Conservation (phyloP, 305 asterid species). For the Nicotiana rustica region DNA sequence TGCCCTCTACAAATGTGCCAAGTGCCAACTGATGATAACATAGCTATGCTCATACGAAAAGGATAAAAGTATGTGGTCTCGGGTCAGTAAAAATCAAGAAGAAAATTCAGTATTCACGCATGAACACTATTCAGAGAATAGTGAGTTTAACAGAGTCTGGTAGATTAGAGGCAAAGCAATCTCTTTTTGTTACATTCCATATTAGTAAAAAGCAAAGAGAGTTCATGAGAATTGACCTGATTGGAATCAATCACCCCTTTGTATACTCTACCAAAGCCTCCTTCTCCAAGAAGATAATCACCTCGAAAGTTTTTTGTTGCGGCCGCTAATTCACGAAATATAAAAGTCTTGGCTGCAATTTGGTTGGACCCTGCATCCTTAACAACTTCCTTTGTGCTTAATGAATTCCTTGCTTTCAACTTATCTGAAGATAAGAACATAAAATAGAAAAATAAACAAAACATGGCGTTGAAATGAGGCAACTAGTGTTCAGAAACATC, state of each 20-base stretch:
- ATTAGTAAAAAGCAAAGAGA: slow-evolving; percentile 15
- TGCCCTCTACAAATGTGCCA: neutral
- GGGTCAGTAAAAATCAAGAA: neutral
- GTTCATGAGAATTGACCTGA: slow-evolving; percentile 14
- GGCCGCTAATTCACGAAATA: slow-evolving; percentile 35
- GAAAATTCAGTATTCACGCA: slow-evolving; percentile 7
- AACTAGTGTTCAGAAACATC: slow-evolving; percentile 14
- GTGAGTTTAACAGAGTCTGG: slow-evolving; percentile 9
- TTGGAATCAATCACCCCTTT: slow-evolving; percentile 37
- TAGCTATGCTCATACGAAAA: neutral
- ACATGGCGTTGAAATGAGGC: slow-evolving; percentile 1
- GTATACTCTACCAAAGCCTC: slow-evolving; percentile 46
- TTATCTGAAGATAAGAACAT: slow-evolving; percentile 51
- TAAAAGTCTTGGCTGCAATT: slow-evolving; percentile 38
- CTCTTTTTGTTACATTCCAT: neutral
- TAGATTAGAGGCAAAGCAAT: slow-evolving; percentile 16
- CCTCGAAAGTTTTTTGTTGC: slow-evolving; percentile 37
- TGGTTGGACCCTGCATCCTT: slow-evolving; percentile 36
- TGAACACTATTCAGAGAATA: neutral
- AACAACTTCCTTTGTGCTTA: slow-evolving; percentile 40
- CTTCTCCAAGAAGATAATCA: slow-evolving; percentile 42
- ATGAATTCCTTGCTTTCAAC: slow-evolving; percentile 41
- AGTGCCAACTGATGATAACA: slow-evolving; percentile 23
- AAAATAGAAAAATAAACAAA: slow-evolving; percentile 21
- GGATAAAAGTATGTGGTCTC: neutral